Conservation (phyloP, 2,329 filamentous ascomycete genomes). For the Colletotrichum abscissum region DNA sequence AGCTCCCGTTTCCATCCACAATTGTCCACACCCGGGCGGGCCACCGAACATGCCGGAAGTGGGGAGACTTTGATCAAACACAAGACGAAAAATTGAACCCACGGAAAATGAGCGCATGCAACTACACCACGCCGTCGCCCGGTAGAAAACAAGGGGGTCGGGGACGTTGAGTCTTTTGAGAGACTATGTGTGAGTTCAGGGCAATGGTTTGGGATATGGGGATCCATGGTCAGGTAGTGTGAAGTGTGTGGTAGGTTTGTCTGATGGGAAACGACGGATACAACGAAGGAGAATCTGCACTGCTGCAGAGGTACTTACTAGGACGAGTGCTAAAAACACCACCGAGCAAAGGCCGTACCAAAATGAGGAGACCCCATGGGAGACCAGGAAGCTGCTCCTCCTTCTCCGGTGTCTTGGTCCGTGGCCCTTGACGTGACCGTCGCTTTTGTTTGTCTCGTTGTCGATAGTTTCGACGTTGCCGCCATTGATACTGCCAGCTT, state of each 20-base stretch:
- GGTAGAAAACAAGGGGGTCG: slow-evolving; percentile 1
- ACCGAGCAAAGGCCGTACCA: slow-evolving; percentile 36
- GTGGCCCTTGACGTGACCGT: not conserved
- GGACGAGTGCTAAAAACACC: slow-evolving; percentile 27
- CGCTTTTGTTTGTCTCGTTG: not conserved
- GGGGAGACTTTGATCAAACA: slow-evolving; percentile 18
- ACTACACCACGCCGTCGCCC: not conserved
- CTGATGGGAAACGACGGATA: slow-evolving; percentile 4
- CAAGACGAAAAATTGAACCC: not conserved
- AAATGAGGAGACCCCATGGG: slow-evolving; percentile 36
- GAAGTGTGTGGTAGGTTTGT: no score
- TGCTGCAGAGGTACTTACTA: slow-evolving; percentile 29
- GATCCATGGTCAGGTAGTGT: no score
- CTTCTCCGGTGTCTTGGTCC: slow-evolving; percentile 29
- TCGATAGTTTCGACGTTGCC: not conserved
- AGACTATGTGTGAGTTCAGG: slow-evolving; percentile 1
- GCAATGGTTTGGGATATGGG: not conserved
- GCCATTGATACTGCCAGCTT: not conserved
- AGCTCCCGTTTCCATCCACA: slow-evolving; percentile 28
- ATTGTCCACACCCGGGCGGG: slow-evolving; percentile 30
- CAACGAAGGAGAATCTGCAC: not conserved
- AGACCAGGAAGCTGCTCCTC: slow-evolving; percentile 36
- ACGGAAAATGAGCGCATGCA: slow-evolving; percentile 5
- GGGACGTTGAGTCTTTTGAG: not conserved
- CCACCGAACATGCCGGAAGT: slow-evolving; percentile 34